Conservation (phyloP, 208 protist species). For the Leptomonas seymouri region DNA sequence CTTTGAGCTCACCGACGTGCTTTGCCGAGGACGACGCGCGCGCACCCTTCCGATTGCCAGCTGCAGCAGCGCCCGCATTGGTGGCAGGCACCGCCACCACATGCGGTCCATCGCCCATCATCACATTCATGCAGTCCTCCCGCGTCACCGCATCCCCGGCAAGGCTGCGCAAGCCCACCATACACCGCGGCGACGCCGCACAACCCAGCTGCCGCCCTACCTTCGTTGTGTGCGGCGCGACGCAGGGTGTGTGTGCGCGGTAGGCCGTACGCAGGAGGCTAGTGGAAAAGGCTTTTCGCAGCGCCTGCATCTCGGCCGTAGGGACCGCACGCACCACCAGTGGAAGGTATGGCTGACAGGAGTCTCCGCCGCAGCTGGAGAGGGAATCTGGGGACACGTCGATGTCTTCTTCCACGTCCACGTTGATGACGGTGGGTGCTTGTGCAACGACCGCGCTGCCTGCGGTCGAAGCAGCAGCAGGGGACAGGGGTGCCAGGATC, state of each 20-base stretch:
- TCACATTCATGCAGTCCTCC: constrained; percentile 35
- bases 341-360: constrained; percentile 17
- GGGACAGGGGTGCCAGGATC: constrained; percentile 18
- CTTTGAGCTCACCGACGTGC: background rate
- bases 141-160: constrained; percentile 34
- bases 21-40: background rate
- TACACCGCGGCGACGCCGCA: constrained; percentile 52
- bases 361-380: background rate
- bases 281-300: constrained; percentile 16
- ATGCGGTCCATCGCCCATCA: constrained; percentile 45
- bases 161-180: constrained; percentile 49
- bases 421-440: constrained; percentile 7
- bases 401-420: constrained; percentile 23
- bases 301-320: constrained; percentile 10
- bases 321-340: background rate
- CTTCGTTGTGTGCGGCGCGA: constrained; percentile 27
- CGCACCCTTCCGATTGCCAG: background rate
- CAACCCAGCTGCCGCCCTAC: constrained; percentile 47
- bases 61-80: background rate
- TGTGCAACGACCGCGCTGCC: no score
- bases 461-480: background rate
- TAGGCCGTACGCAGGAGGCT: constrained; percentile 46
- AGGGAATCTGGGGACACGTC: background rate
- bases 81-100: constrained; percentile 29
- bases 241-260: constrained; percentile 47